Evolutionary conservation across 352 stramenopile species (phyloP).

Genomic region (Globisporangium polare): DNA sequence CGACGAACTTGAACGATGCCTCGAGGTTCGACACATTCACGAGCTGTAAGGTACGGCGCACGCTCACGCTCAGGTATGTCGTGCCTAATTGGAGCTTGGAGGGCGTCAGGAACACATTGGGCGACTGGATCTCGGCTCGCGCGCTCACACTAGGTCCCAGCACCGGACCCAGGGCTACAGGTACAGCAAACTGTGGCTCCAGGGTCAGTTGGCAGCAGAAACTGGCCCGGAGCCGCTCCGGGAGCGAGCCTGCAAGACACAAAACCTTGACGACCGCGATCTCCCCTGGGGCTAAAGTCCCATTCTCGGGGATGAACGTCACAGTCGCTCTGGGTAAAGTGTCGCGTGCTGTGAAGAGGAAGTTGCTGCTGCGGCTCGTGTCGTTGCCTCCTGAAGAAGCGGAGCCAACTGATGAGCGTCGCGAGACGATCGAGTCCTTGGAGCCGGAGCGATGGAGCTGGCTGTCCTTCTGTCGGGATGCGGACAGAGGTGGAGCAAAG

Average conservation of each 20-base stretch:
- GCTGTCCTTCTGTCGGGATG: not conserved
- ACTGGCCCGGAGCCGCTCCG: conserved; percentile 55
- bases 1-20: conserved; percentile 68
- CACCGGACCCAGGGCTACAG: not conserved
- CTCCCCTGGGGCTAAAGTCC: conserved; percentile 37
- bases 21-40: conserved; percentile 81
- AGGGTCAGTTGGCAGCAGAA: conserved; percentile 36
- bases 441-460: conserved; percentile 37
- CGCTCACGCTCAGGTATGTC: conserved; percentile 60
- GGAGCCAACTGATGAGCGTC: conserved; percentile 28
- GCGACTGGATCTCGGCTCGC: conserved; percentile 70
- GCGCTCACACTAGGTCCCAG: conserved; percentile 32
- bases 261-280: conserved; percentile 31
- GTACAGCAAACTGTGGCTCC: conserved; percentile 22
- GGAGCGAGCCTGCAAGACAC: conserved; percentile 50
- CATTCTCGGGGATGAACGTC: conserved; percentile 43
- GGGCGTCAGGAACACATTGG: conserved; percentile 66
- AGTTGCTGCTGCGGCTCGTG: conserved; percentile 29
- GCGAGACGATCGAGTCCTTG: conserved; percentile 51
- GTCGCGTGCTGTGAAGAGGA: conserved; percentile 41
- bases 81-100: conserved; percentile 45
- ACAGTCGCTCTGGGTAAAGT: conserved; percentile 39
- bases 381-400: conserved; percentile 32
- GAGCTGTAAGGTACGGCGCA: conserved; percentile 45
- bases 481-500: not conserved